Evolutionary conservation across 345 rosid species (phyloP).

Genomic region (Pugionium cornutum): DNA sequence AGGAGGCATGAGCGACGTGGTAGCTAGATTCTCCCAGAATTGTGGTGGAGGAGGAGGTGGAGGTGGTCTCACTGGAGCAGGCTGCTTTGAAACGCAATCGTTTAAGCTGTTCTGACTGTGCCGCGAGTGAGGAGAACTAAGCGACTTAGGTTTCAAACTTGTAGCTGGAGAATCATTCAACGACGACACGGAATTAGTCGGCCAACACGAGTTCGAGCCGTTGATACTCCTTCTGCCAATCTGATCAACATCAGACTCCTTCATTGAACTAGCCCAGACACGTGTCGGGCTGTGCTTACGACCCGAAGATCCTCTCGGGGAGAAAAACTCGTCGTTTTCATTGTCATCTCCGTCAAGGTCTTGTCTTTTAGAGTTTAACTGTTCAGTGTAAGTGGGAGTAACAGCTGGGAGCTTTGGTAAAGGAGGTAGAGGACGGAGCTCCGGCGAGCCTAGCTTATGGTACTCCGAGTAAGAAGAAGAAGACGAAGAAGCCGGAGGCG

Average conservation of each 20-base stretch:
- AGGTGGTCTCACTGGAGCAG: constrained; percentile 51
- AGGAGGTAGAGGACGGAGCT: constrained; percentile 90
- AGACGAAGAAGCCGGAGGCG: constrained; percentile 29
- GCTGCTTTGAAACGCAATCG: constrained; percentile 23
- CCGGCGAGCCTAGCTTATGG: constrained; percentile 79
- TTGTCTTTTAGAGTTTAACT: constrained; percentile 37
- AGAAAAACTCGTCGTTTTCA: constrained; percentile 85
- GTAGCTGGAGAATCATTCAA: constrained; percentile 44
- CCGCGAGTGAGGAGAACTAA: constrained; percentile 29
- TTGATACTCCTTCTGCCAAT: constrained; percentile 56
- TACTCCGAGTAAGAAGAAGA: constrained; percentile 47
- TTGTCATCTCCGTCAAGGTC: constrained; percentile 45
- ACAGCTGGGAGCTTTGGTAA: constrained; percentile 54
- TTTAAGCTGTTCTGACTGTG: constrained; percentile 22
- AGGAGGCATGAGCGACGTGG: constrained; percentile 36
- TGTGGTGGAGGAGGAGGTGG: constrained; percentile 63
- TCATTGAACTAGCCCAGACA: constrained; percentile 47
- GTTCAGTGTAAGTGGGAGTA: constrained; percentile 48
- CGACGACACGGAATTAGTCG: constrained; percentile 45
- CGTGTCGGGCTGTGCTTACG: constrained; percentile 51
- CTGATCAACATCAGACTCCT: constrained; percentile 40
- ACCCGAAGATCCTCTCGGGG: constrained; percentile 83
- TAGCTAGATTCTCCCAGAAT: constrained; percentile 55
- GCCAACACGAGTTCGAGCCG: constrained; percentile 55
- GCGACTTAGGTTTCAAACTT: constrained; percentile 51